Evolutionary conservation across 2,329 filamentous ascomycete genomes (phyloP).

Genomic region (Sporothrix pseudoabietina): DNA sequence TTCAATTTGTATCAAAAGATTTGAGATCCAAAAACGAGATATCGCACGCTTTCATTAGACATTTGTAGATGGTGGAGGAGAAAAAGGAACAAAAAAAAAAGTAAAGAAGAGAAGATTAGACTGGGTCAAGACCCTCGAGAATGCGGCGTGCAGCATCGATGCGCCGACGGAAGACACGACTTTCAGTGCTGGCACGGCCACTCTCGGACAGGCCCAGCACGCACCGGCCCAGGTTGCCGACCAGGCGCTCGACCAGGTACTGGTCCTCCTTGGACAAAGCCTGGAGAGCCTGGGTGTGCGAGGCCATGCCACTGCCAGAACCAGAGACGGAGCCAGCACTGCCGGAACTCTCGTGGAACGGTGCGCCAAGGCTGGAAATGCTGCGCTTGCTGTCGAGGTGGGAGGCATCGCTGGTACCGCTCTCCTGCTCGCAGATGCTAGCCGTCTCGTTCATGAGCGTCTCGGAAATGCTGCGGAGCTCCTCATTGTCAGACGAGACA

Average conservation of each 20-base stretch:
- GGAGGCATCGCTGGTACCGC: constrained; percentile 28
- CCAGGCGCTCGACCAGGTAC: constrained; percentile 60
- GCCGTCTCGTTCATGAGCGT: constrained; percentile 53
- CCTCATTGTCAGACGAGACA: constrained; percentile 47
- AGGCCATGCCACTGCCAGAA: not conserved
- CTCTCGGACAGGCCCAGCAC: constrained; percentile 61
- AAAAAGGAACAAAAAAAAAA: not conserved
- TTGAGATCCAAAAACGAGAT: not conserved
- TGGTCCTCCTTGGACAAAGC: constrained; percentile 59
- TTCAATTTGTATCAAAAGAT: not conserved
- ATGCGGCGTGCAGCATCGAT: constrained; percentile 74
- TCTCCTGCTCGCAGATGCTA: constrained; percentile 44
- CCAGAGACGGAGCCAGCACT: not conserved
- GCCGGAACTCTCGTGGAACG: constrained; percentile 8
- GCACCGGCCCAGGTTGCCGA: constrained; percentile 62
- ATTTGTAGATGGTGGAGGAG: constrained; percentile 1
- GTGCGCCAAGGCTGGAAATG: constrained; percentile 28
- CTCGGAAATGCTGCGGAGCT: constrained; percentile 52
- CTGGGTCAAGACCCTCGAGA: constrained; percentile 65
- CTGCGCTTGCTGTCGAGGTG: constrained; percentile 36
- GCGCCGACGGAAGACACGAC: constrained; percentile 66
- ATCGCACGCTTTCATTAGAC: constrained; percentile 28
- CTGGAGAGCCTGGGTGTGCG: constrained; percentile 45
- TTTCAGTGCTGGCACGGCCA: constrained; percentile 58
- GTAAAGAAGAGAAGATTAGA: constrained; percentile 21